Percentiles rank a stretch among this genome's conserved stretches.
phyloP scores from a whole-genome alignment of 495 filamentous ascomycete genomes.

The Trichocladium antarcticum region DNA sequence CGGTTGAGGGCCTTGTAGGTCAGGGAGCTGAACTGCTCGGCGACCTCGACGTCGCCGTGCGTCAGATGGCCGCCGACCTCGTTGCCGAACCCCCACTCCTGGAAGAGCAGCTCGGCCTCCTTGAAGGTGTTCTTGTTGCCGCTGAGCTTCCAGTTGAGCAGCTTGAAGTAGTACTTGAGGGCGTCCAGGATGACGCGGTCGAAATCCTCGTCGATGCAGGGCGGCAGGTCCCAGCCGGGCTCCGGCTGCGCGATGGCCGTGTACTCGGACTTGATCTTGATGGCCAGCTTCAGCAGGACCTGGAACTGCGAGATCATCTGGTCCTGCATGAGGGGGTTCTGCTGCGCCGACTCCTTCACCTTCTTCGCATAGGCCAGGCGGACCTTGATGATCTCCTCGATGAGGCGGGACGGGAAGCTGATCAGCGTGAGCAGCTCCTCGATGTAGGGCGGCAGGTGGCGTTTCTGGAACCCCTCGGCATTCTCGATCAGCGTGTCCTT shows the following conservation, averaged over 20 bases:
- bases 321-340: slow-evolving; percentile 82
- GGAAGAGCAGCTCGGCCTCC: slow-evolving; percentile 91
- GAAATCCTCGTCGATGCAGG: slow-evolving; percentile 93
- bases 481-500: slow-evolving; percentile 86
- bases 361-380: slow-evolving; percentile 85
- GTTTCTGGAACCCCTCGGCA: slow-evolving; percentile 70
- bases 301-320: slow-evolving; percentile 97
- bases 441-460: slow-evolving; percentile 92
- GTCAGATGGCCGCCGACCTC: slow-evolving; percentile 79
- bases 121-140: slow-evolving; percentile 99
- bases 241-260: slow-evolving; percentile 72
- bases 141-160: slow-evolving; percentile 93
- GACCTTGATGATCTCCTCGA: slow-evolving; percentile 92
- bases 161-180: slow-evolving; percentile 92
- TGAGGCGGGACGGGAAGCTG: slow-evolving; percentile 89
- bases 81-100: slow-evolving; percentile 95
- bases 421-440: slow-evolving; percentile 92
- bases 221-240: slow-evolving; percentile 87
- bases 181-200: slow-evolving; percentile 92
- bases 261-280: slow-evolving; percentile 84
- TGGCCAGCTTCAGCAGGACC: slow-evolving; percentile 79
- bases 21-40: slow-evolving; percentile 93
- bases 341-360: slow-evolving; percentile 78
- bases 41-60: slow-evolving; percentile 90
- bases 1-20: slow-evolving; percentile 84